Evolutionary conservation across 441 rosid species (phyloP).

Genomic region (Adansonia grandidieri): DNA sequence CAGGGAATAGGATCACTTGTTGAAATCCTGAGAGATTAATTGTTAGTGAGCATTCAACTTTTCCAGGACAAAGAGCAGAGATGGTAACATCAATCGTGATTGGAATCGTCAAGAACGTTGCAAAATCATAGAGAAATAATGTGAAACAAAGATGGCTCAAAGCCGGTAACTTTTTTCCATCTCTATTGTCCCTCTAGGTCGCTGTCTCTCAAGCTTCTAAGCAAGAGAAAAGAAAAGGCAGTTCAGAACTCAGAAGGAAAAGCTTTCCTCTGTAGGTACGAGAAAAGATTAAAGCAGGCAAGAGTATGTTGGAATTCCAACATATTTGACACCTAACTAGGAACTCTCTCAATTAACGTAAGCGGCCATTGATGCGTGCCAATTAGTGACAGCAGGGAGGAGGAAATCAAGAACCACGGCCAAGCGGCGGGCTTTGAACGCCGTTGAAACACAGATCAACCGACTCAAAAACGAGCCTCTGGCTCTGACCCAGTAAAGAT

Average conservation of each 20-base stretch:
- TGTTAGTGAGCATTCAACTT: constrained; percentile 38
- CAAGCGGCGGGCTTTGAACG: neutral
- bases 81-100: constrained; percentile 38
- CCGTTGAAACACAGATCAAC: constrained; percentile 6
- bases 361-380: no score
- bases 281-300: neutral
- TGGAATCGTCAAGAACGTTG: constrained; percentile 33
- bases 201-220: neutral
- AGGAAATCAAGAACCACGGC: neutral
- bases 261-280: neutral
- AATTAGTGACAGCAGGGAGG: neutral
- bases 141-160: constrained; percentile 32
- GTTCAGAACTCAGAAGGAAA: neutral
- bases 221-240: neutral
- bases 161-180: constrained; percentile 26
- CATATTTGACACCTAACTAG: no score
- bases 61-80: constrained; percentile 44
- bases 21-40: constrained; percentile 41
- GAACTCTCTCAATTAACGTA: neutral
- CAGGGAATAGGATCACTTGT: constrained; percentile 39
- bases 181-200: neutral
- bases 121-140: constrained; percentile 36
- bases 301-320: neutral
- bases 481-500: no score
- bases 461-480: neutral